Conservation (phyloP, 2,329 filamentous ascomycete genomes). For the Leptodontidium sp. region DNA sequence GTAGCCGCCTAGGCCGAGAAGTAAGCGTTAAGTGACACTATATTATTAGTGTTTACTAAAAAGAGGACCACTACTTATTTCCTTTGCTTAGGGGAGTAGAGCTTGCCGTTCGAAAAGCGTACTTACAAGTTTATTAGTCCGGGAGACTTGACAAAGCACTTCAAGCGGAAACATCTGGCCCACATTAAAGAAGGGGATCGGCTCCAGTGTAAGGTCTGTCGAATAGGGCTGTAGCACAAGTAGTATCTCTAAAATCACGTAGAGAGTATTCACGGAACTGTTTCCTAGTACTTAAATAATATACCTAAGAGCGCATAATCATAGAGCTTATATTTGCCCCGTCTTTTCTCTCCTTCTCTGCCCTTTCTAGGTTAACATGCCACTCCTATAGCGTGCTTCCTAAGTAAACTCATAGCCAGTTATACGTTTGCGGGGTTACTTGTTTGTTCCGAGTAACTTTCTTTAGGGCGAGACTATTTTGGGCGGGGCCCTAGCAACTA, state of each 20-base stretch:
- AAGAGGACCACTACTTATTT: constrained; percentile 36
- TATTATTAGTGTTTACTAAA: constrained; percentile 37
- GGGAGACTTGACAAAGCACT: constrained; percentile 38
- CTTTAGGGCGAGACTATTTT: constrained; percentile 2
- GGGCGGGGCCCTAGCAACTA: not conserved
- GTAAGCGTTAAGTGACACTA: constrained; percentile 36
- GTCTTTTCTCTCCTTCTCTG: constrained; percentile 3
- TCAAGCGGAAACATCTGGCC: constrained; percentile 37
- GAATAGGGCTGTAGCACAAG: constrained; percentile 35
- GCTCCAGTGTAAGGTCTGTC: constrained; percentile 34
- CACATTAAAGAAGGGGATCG: constrained; percentile 35
- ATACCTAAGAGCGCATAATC: constrained; percentile 16
- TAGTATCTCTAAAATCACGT: constrained; percentile 33
- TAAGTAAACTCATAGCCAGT: constrained; percentile 12
- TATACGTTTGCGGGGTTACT: constrained; percentile 2
- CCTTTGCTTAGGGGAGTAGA: constrained; percentile 35
- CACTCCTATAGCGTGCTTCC: not conserved
- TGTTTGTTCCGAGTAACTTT: constrained; percentile 6
- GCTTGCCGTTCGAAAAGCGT: constrained; percentile 34
- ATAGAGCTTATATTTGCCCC: constrained; percentile 16
- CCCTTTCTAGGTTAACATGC: not conserved
- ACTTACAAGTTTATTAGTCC: constrained; percentile 33
- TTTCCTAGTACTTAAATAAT: constrained; percentile 31
- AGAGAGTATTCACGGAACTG: constrained; percentile 30
- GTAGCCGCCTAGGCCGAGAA: constrained; percentile 36